Conservation (phyloP, 768 basidiomycete species). For the Saitozyma sp. region DNA sequence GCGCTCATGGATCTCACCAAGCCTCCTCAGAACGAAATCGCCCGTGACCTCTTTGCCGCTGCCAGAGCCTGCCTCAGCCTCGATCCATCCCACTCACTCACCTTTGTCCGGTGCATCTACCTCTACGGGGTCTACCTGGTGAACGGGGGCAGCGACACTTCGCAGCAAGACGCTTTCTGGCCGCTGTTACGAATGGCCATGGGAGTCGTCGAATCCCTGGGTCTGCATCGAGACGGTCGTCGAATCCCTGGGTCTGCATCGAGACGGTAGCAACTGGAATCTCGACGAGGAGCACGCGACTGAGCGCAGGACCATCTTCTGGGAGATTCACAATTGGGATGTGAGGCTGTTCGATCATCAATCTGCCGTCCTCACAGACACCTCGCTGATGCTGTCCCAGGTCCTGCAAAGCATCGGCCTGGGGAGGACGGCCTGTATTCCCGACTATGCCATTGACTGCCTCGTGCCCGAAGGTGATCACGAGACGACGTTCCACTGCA, state of each 20-base stretch:
- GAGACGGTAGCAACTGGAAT: slow-evolving; percentile 18
- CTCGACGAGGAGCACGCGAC: slow-evolving; percentile 7
- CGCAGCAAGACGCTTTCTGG: slow-evolving; percentile 19
- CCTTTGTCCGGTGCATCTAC: slow-evolving; percentile 20
- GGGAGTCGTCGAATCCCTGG: slow-evolving; percentile 19
- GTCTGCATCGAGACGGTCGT: slow-evolving; percentile 23
- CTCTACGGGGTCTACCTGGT: slow-evolving; percentile 20
- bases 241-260: slow-evolving; percentile 26
- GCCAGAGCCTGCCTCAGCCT: slow-evolving; percentile 16
- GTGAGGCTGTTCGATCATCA: slow-evolving; percentile 1
- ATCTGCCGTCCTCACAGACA: no score
- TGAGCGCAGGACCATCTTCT: slow-evolving; percentile 23
- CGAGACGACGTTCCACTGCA: slow-evolving; percentile 11
- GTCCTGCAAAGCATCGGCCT: slow-evolving; percentile 16
- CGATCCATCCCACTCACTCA: slow-evolving; percentile 20
- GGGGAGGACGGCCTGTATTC: slow-evolving; percentile 22
- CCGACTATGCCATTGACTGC: slow-evolving; percentile 18
- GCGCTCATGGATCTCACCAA: slow-evolving; percentile 18
- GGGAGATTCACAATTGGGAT: slow-evolving; percentile 27
- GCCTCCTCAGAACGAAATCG: slow-evolving; percentile 10
- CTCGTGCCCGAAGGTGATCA: slow-evolving; percentile 14
- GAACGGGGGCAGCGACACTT: slow-evolving; percentile 21
- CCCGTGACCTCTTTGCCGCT: slow-evolving; percentile 8
- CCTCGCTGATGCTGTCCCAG: no score
- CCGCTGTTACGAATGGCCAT: slow-evolving; percentile 23